Percentiles rank a stretch among this genome's conserved stretches.
Evolutionary conservation across 495 filamentous ascomycete species (phyloP).

Genomic region (Neurospora tetrasperma): DNA sequence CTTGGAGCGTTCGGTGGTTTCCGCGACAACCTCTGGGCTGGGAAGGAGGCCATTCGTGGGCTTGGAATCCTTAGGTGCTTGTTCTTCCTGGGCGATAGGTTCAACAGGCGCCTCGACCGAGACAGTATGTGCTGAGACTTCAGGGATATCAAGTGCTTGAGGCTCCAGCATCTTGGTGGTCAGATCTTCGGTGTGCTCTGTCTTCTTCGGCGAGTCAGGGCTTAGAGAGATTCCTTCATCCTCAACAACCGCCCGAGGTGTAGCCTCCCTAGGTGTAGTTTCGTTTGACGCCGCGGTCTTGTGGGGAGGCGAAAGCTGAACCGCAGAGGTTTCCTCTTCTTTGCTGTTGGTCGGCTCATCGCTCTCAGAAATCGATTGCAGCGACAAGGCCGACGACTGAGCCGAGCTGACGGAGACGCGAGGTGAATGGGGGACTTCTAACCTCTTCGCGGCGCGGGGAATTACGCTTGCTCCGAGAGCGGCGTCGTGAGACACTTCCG

Average conservation of each 20-base stretch:
- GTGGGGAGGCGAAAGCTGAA: slow-evolving; percentile 13
- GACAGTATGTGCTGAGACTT: not conserved
- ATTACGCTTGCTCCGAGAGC: slow-evolving; percentile 1
- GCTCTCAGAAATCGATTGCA: slow-evolving; percentile 22
- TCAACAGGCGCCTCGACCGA: not conserved
- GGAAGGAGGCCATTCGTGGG: not conserved
- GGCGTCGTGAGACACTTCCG: slow-evolving; percentile 12
- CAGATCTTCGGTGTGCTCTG: not conserved
- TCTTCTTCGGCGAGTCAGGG: not conserved
- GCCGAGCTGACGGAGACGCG: slow-evolving; percentile 14
- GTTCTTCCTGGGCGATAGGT: not conserved
- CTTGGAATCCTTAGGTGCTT: not conserved
- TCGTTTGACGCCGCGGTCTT: not conserved
- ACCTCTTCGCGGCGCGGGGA: slow-evolving; percentile 6
- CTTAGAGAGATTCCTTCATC: slow-evolving; percentile 1
- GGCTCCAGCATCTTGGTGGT: not conserved
- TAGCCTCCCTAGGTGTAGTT: not conserved
- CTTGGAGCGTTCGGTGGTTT: not conserved
- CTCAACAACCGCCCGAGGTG: not conserved
- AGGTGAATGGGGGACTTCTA: slow-evolving; percentile 10
- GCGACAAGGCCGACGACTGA: slow-evolving; percentile 13
- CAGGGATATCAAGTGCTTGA: not conserved
- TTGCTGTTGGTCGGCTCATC: slow-evolving; percentile 11
- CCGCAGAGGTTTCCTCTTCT: slow-evolving; percentile 4
- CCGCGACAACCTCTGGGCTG: not conserved